Evolutionary conservation across 2,329 filamentous ascomycete genomes (phyloP).

Genomic region (Ophiostoma novo-ulmi): DNA sequence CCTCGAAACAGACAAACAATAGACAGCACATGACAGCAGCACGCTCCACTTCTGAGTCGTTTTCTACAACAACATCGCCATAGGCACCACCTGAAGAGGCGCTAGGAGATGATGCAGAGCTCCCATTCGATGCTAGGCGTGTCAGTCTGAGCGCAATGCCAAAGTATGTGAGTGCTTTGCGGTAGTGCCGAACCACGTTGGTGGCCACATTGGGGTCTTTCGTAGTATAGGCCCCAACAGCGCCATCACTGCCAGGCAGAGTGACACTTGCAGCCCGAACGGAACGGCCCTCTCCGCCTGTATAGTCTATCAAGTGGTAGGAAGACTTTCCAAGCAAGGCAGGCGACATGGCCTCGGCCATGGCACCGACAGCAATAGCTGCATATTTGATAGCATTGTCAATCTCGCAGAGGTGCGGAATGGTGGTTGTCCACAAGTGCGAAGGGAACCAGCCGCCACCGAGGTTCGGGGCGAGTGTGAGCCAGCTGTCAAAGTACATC

Average conservation of each 20-base stretch:
- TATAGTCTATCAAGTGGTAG: constrained; percentile 9
- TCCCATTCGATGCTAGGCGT: not conserved
- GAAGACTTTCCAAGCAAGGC: constrained; percentile 22
- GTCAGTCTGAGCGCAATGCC: constrained; percentile 34
- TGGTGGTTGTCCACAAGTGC: constrained; percentile 35
- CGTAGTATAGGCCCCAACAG: not conserved
- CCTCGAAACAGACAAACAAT: constrained; percentile 39
- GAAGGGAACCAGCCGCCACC: constrained; percentile 34
- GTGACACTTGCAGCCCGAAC: not conserved
- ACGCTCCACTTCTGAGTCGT: constrained; percentile 28
- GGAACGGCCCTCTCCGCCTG: not conserved
- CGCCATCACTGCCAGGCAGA: not conserved
- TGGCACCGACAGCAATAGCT: constrained; percentile 37
- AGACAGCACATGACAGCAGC: constrained; percentile 37
- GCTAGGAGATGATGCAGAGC: not conserved
- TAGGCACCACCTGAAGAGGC: not conserved
- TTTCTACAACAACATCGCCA: constrained; percentile 19
- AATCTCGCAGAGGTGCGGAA: constrained; percentile 35
- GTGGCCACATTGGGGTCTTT: not conserved
- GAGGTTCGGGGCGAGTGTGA: constrained; percentile 28
- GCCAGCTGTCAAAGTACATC: constrained; percentile 32
- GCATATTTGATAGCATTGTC: constrained; percentile 37
- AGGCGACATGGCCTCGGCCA: constrained; percentile 28
- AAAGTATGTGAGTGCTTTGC: constrained; percentile 36
- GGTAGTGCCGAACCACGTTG: constrained; percentile 30